Percentiles rank a stretch among this genome's conserved stretches.
Conservation (phyloP, 1,284 basidiomycete genomes). For the Rugosomyces carneus region DNA sequence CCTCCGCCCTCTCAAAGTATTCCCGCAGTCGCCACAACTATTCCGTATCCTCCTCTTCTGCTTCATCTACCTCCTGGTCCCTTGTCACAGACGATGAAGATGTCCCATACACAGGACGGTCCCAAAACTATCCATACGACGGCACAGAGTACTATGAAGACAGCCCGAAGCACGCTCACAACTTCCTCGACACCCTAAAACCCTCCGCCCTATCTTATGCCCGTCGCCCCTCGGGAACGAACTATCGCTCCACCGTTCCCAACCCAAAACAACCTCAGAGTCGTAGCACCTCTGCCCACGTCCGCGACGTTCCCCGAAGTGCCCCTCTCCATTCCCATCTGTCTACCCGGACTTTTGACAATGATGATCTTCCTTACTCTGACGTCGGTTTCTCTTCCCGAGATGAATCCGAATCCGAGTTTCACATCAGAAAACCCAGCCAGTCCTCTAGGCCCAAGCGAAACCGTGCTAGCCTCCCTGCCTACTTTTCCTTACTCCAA, state of each 20-base stretch:
- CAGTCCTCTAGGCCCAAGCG: conserved; percentile 42
- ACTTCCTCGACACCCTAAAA: conserved; percentile 25
- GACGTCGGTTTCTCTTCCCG: conserved; percentile 32
- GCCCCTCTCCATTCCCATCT: conserved; percentile 34
- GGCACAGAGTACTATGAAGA: conserved; percentile 30
- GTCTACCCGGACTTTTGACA: conserved; percentile 19
- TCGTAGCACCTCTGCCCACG: conserved; percentile 42
- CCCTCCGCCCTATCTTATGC: conserved; percentile 50
- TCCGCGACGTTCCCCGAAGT: conserved; percentile 39
- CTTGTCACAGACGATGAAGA: conserved; percentile 53
- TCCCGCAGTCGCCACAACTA: conserved; percentile 38
- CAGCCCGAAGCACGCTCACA: conserved; percentile 31
- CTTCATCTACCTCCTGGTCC: conserved; percentile 60
- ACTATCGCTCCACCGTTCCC: conserved; percentile 57
- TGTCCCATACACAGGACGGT: conserved; percentile 31
- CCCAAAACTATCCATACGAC: conserved; percentile 34
- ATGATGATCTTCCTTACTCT: conserved; percentile 43
- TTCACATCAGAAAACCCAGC: conserved; percentile 19
- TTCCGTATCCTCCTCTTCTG: conserved; percentile 47
- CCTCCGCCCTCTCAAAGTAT: conserved; percentile 40
- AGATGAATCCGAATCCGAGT: conserved; percentile 32
- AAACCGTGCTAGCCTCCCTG: conserved; percentile 68
- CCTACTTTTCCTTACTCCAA: conserved; percentile 69
- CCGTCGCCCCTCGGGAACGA: conserved; percentile 64
- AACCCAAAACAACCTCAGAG: conserved; percentile 47